Evolutionary conservation across 2,329 filamentous ascomycete species (phyloP), one percentile per base, ranked within the genome.

Genomic region (Colletotrichum lini): DNA sequence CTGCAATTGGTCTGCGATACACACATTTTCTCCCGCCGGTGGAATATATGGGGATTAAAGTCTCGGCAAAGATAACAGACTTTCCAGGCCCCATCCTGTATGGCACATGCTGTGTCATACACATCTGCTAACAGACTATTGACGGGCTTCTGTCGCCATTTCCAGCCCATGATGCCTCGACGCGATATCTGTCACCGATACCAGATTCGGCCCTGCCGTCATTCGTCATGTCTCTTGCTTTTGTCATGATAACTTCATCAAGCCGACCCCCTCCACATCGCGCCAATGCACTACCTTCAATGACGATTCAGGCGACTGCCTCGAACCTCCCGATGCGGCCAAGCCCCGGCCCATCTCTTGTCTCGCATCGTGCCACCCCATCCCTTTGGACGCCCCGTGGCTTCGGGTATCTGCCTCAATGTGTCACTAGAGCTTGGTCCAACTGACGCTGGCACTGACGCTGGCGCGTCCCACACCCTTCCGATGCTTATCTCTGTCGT

Each of bases 61-160:
- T 68, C 68, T 71, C 40, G 68, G 68, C 68, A 71, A 71, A 71
- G 68, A 71, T 71, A 71, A 71, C 68, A 52, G 23, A 58, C 45
- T 58, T 35, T 62, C 35, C 58, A 54, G 58, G 8, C 30, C 10
- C 15, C 18, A 58, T 59, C 21, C 45, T 45, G n/a, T 10, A n/a
- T 50, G 57, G 35, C 38, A 26, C n/a, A 50, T 35, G 30, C 30
- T 50, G 58, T 61, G 58, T 70, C 67, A 70, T 66, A 49, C 38
- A 16, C 47, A 59, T 65, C 61, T 70, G 66, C 66, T 35, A 66
- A 61, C 47, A 47, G 26, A n/a, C 57, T 30, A 59, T 18, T 38
- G 56, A 59, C 16, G 42, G 30, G 44, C 26, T 26, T 4, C 47
- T 1, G 10, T 23, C 15, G 53, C 7, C 30, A 35, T 52, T 35